phyloP scores from a whole-genome alignment of 139 green algal genomes.

The Chara braunii region DNA sequence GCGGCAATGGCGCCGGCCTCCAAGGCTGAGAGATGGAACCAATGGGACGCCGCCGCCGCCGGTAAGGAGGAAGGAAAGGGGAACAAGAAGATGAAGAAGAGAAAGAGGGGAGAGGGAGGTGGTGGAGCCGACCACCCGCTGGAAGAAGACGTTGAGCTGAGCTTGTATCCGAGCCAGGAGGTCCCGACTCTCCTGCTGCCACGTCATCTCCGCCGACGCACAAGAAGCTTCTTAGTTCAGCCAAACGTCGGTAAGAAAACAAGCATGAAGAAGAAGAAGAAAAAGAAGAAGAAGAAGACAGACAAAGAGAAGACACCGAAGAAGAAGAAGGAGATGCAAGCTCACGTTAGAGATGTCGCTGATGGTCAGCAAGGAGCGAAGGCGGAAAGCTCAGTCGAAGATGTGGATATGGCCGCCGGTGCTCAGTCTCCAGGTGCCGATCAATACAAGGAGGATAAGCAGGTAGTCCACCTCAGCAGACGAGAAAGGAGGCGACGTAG shows the following conservation, averaged over 20 bases:
- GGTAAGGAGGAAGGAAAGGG: neutral
- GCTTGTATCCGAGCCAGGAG: neutral
- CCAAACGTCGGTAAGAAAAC: neutral
- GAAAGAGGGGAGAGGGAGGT: neutral
- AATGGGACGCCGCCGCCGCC: too few relatives aligned
- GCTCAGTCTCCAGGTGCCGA: neutral
- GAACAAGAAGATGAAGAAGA: neutral
- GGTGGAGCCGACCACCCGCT: too few relatives aligned
- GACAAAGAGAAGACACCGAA: neutral
- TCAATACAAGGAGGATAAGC: neutral
- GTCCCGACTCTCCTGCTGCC: neutral
- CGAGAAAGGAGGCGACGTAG: neutral
- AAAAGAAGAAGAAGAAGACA: neutral
- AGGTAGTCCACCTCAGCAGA: neutral
- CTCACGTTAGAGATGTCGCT: too few relatives aligned
- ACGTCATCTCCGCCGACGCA: slow-evolving; percentile 10
- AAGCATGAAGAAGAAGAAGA: neutral
- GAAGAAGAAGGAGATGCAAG: too few relatives aligned
- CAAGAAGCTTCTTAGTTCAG: slow-evolving; percentile 12
- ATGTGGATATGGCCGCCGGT: neutral
- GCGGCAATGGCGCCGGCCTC: too few relatives aligned
- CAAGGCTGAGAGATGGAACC: too few relatives aligned
- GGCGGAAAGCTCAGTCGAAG: too few relatives aligned
- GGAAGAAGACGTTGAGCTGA: neutral
- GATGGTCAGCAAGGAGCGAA: too few relatives aligned